Evolutionary conservation across 768 basidiomycete genomes (phyloP), one percentile per base, ranked within the genome.

Genomic region (Termitomyces sp.): DNA sequence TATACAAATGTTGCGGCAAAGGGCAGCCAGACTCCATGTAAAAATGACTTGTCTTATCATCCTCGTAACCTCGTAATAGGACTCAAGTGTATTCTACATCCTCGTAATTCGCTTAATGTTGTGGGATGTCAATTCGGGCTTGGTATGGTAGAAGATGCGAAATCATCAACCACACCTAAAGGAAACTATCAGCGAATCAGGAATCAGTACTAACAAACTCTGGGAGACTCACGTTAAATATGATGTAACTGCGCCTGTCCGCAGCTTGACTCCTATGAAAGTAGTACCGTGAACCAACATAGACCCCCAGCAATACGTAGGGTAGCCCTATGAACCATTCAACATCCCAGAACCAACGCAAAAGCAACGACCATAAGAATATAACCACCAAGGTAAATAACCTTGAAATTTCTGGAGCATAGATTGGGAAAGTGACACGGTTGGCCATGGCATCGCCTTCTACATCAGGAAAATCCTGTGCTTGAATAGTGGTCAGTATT

Each of bases 401-500:
- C 5, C 78, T 69, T 0, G 77, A 73, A 0, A 67, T 34, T 20
- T 70, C 56, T 1, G 81, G 81, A 34, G 74, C 72, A 33, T 73
- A 71, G 52, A 82, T 77, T 1, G 80, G 80, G 24, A 82, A 63
- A 0, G 80, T 82, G 1, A 67, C 22, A 4, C 80, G 71, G 0
- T 76, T 76, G 0, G 68, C 67, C n/a, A 68, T 49, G 5, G 64
- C 62, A 49, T 82, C 81, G 0, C 80, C 80, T n/a, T 69, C 67
- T 14, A 73, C 62, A 53, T 82, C 81, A 30, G 76, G 70, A 57
- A 78, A 82, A 56, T 82, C 81, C 64, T 71, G 69, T 0, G 77
- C 74, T 22, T 81, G 79, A 12, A 80, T 76, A 4, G 80, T 82
- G 0, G 80, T 79, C 16, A 75, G 62, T 33, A 80, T 74, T 13